Conservation (phyloP, 768 basidiomycete genomes). For the Psilocybe azurescens region DNA sequence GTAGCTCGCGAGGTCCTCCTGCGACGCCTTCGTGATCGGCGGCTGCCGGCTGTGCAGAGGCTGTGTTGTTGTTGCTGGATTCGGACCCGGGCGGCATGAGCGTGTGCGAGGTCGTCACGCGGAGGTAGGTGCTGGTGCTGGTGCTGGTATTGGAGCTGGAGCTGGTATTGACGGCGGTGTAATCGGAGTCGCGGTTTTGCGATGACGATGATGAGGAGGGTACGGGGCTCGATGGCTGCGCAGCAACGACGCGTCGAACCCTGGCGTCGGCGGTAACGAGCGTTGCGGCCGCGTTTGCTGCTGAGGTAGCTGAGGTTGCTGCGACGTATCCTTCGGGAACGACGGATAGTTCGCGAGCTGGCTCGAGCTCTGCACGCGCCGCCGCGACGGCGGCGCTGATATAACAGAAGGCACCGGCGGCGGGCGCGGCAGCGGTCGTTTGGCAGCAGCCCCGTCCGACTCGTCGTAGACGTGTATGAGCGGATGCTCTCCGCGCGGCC, state of each 20-base stretch:
- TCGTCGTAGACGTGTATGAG: slow-evolving; percentile 12
- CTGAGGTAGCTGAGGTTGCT: too few species aligned
- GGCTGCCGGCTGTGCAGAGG: slow-evolving; percentile 15
- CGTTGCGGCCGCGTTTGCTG: background rate
- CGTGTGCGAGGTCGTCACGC: background rate
- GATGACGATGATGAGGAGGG: background rate
- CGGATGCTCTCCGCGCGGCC: slow-evolving; percentile 16
- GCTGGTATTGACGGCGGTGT: background rate
- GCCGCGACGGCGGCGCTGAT: slow-evolving; percentile 1
- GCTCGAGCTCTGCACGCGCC: slow-evolving; percentile 25
- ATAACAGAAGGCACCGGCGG: background rate
- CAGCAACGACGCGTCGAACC: background rate
- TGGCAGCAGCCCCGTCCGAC: slow-evolving; percentile 4
- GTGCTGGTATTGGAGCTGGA: too few species aligned
- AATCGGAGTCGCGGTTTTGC: background rate
- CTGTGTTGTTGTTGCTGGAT: background rate
- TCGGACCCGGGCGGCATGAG: background rate
- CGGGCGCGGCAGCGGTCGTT: slow-evolving; percentile 11
- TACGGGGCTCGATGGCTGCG: background rate
- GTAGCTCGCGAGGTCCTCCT: slow-evolving; percentile 43
- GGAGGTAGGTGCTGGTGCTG: background rate
- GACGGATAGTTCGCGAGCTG: slow-evolving; percentile 18
- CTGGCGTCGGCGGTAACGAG: slow-evolving; percentile 8
- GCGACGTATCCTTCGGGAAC: background rate
- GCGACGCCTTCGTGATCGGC: slow-evolving; percentile 32